Conservation (phyloP, 768 basidiomycete genomes). For the Pisolithus orientalis region DNA sequence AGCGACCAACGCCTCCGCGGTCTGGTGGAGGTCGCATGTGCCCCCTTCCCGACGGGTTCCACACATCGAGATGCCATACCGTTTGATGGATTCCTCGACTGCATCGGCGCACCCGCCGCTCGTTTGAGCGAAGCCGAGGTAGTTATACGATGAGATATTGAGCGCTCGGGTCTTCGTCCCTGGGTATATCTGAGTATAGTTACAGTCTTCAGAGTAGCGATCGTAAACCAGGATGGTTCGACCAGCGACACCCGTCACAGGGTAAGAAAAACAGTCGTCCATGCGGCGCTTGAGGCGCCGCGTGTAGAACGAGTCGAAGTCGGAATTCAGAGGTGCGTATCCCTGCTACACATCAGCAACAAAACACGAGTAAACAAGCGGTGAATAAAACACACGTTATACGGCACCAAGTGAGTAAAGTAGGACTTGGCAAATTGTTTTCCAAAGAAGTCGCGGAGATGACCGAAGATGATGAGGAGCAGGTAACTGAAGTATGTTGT, state of each 20-base stretch:
- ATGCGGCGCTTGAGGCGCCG: conserved; percentile 90
- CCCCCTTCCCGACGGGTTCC: conserved; percentile 81
- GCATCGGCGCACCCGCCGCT: conserved; percentile 92
- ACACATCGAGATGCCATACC: conserved; percentile 74
- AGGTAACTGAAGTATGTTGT: conserved; percentile 93
- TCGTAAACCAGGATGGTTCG: conserved; percentile 86
- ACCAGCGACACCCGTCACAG: conserved; percentile 91
- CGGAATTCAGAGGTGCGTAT: conserved; percentile 93
- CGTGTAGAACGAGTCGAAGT: conserved; percentile 99
- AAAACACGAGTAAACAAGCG: background rate
- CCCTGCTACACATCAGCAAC: conserved; percentile 48
- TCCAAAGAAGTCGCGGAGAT: conserved; percentile 91
- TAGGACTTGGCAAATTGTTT: conserved; percentile 65
- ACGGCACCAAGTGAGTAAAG: conserved; percentile 79
- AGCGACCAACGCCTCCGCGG: conserved; percentile 82
- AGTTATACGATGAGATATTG: conserved; percentile 98
- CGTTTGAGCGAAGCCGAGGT: conserved; percentile 95
- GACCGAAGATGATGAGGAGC: conserved; percentile 85
- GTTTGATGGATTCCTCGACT: conserved; percentile 74
- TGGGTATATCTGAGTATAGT: conserved; percentile 68
- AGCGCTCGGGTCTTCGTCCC: conserved; percentile 82
- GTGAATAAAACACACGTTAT: conserved; percentile 51
- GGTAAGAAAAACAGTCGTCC: conserved; percentile 92
- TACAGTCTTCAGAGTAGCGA: conserved; percentile 77
- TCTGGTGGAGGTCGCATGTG: conserved; percentile 76